Base-by-base conservation (phyloP, 768 basidiomycete species). In the Lanmaoa pseudosensibilis region DNA sequence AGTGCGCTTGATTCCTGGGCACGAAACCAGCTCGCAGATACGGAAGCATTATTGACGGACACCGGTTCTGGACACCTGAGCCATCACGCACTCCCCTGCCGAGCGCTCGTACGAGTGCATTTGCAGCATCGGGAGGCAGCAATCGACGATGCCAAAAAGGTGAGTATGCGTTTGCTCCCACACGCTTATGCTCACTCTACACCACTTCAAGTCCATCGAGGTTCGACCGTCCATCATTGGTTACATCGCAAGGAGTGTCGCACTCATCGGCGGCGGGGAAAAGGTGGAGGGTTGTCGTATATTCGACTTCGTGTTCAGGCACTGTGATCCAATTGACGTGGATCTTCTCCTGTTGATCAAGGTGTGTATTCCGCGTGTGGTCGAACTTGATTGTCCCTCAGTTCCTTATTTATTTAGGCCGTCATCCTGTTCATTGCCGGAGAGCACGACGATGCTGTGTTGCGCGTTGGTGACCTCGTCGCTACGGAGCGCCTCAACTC, bases 231-330 rank as follows among this genome's bases (percentile, higher is more conserved):
- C 62, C 6, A 21, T 45, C 10, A 25, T 61, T 16, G 55, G 54
- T 3, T 43, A 48, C 12, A 34, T 62, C 19, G 52, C 61, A 23
- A 48, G 45, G 23, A 49, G 45, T 15, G 5, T 59, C 0, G 40
- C 57, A 0, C 62, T 63, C 6, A 37, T 48, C 1, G 18, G 52
- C 1, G 30, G 12, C 1, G 57, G 46, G 0, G 21, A 46, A 13
- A 53, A 15, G 6, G 2, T 11, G 0, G 30, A 40, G 0, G 62
- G 11, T 1, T 54, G 23, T 25, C 52, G 57, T 1, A 18, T 32
- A 0, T 59, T n/a, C n/a, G 62, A 63, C 38, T 27, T 55, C 4
- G 54, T 46, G 0, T 54, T 62, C 34, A 18, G 32, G 3, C 48
- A 34, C 32, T n/a, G n/a, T n/a, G n/a, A n/a, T n/a, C n/a, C n/a